phyloP scores from a whole-genome alignment of 768 basidiomycete genomes.

The Dacryopinax primogenitus region DNA sequence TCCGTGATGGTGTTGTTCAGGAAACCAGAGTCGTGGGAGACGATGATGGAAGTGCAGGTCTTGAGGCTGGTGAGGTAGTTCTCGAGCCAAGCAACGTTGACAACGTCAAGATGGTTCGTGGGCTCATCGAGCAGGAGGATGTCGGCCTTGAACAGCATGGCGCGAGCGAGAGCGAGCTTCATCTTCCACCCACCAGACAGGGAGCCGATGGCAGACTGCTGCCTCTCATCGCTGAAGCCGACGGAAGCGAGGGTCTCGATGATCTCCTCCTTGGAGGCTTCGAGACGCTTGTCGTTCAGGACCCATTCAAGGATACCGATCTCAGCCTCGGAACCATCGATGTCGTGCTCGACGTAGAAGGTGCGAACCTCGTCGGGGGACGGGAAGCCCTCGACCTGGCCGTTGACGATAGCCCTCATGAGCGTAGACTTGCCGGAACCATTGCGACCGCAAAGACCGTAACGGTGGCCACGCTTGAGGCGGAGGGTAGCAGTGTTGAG shows the following conservation, averaged over 20 bases:
- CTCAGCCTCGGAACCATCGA: slow-evolving; percentile 87
- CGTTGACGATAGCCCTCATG: slow-evolving; percentile 29
- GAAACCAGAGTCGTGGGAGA: slow-evolving; percentile 96
- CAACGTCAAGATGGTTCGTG: slow-evolving; percentile 85
- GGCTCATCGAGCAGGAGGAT: slow-evolving; percentile 94
- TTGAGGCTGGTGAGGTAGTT: slow-evolving; percentile 76
- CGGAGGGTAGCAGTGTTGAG: slow-evolving; percentile 93
- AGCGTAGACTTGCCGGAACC: slow-evolving; percentile 74
- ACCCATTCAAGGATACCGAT: slow-evolving; percentile 87
- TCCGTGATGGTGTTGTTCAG: slow-evolving; percentile 97
- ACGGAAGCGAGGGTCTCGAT: slow-evolving; percentile 75
- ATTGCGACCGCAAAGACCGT: slow-evolving; percentile 96
- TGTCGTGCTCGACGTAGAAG: slow-evolving; percentile 99
- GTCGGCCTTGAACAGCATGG: slow-evolving; percentile 96
- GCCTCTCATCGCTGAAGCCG: slow-evolving; percentile 82
- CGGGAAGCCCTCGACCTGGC: slow-evolving; percentile 95
- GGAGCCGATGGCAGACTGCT: slow-evolving; percentile 70
- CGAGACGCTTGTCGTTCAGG: slow-evolving; percentile 68
- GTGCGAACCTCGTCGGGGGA: slow-evolving; percentile 94
- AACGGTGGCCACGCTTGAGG: slow-evolving; percentile 96
- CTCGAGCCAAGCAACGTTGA: slow-evolving; percentile 97
- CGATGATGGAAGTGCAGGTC: slow-evolving; percentile 93
- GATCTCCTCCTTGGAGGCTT: slow-evolving; percentile 54
- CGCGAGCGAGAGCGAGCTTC: slow-evolving; percentile 94
- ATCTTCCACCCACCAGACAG: slow-evolving; percentile 99